phyloP scores from a whole-genome alignment of 1,284 basidiomycete genomes.

The Cystobasidiaceae sp. region DNA sequence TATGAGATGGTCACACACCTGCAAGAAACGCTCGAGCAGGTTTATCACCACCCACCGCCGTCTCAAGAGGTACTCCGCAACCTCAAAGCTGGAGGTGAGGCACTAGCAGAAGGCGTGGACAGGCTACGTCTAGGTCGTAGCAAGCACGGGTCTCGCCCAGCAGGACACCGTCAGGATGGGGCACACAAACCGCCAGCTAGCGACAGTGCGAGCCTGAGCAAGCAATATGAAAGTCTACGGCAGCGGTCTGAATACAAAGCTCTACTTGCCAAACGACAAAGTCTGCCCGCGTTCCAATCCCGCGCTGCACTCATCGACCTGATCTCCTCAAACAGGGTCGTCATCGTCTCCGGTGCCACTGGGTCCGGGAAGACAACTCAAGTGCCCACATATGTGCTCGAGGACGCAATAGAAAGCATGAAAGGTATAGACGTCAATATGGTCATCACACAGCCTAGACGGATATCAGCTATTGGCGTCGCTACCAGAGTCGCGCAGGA shows the following conservation, averaged over 20 bases:
- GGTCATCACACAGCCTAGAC: slow-evolving; percentile 81
- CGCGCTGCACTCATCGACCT: slow-evolving; percentile 60
- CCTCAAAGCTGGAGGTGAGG: slow-evolving; percentile 34
- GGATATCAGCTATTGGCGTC: slow-evolving; percentile 84
- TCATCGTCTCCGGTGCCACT: slow-evolving; percentile 75
- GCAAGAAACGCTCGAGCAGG: slow-evolving; percentile 49
- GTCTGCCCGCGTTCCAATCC: slow-evolving; percentile 69
- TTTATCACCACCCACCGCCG: slow-evolving; percentile 45
- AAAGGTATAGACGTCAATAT: slow-evolving; percentile 68
- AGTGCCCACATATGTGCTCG: slow-evolving; percentile 50
- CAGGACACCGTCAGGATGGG: background rate
- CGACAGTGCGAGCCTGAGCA: slow-evolving; percentile 31
- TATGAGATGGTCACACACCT: slow-evolving; percentile 69
- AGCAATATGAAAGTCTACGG: slow-evolving; percentile 1
- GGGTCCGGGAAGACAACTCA: slow-evolving; percentile 89
- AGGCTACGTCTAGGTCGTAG: background rate
- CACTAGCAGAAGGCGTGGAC: background rate
- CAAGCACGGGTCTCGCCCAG: background rate
- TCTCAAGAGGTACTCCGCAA: slow-evolving; percentile 43
- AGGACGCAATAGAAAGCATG: slow-evolving; percentile 63
- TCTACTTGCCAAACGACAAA: slow-evolving; percentile 58
- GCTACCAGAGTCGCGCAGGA: slow-evolving; percentile 82
- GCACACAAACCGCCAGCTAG: slow-evolving; percentile 52
- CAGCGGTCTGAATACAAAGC: slow-evolving; percentile 53
- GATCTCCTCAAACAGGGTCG: slow-evolving; percentile 61